Evolutionary conservation across 257 asterid species (phyloP), one percentile per base, ranked within the genome.

Genomic region (Vinca minor): DNA sequence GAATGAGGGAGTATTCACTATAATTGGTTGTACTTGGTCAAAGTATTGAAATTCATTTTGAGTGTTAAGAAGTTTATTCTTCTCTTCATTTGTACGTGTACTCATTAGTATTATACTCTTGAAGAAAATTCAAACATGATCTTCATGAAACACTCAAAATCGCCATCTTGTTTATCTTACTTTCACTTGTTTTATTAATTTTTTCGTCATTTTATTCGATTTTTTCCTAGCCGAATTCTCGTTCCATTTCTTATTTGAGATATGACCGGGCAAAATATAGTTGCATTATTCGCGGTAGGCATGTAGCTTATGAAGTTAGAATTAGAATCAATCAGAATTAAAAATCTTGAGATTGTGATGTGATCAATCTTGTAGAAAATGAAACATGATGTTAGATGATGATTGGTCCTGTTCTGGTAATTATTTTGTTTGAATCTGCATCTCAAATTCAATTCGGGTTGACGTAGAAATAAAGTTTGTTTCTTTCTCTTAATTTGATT

Each of bases 11-110:
- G 53, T 55, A 44, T 44, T 62, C 49, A 29, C 42, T 53, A n/a
- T n/a, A 55, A 35, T 28, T 55, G 52, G 52, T n/a, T 44, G 25
- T 54, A 26, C 49, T 47, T 55, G 64, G 64, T 53, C 74, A 69
- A 69, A 52, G 39, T 69, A 28, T 52, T 38, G 8, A 55, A 55
- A 2, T 36, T 57, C 56, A 31, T 46, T 42, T 71, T n/a, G 29
- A 55, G n/a, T 64, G 71, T 31, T 65, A 21, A n/a, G 61, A 60
- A 69, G 63, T n/a, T 49, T 9, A 28, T 52, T 47, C 18, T 38
- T 44, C 54, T 59, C 62, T 59, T 68, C 8, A 4, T 17, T 48
- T 59, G 2, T 1, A 15, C 44, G 35, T 59, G 2, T 1, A 15
- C 44, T 58, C 1, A 41, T 6, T 41, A 42, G 47, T 42, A 39